Conservation (phyloP, 495 filamentous ascomycete species). For the Aspergillus ellipticus region DNA sequence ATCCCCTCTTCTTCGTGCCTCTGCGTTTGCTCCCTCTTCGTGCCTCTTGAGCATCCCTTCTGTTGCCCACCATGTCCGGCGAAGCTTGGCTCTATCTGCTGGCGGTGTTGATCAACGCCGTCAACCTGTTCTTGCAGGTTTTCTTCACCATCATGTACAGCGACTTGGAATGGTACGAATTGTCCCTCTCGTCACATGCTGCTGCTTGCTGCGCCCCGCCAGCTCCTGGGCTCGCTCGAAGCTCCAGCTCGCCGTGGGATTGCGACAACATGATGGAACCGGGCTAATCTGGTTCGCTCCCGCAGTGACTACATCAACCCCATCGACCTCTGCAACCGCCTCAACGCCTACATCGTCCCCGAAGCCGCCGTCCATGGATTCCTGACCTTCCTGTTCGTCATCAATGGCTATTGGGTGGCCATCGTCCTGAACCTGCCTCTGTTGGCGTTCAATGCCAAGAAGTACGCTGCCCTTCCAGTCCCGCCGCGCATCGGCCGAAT, state of each 20-base stretch:
- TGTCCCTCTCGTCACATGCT: background rate
- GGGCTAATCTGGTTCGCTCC: slow-evolving; percentile 18
- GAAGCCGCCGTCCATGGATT: slow-evolving; percentile 97
- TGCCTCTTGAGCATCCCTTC: slow-evolving; percentile 6
- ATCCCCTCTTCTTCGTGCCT: slow-evolving; percentile 5
- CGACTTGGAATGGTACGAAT: slow-evolving; percentile 88
- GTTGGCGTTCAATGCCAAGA: slow-evolving; percentile 92
- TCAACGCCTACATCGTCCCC: slow-evolving; percentile 99
- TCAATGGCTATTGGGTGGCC: slow-evolving; percentile 98
- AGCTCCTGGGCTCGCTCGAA: background rate
- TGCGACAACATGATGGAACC: slow-evolving; percentile 12
- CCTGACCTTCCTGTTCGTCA: slow-evolving; percentile 88
- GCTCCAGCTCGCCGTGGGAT: background rate
- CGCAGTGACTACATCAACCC: slow-evolving; percentile 98
- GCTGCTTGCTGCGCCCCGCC: background rate
- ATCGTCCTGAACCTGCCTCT: slow-evolving; percentile 89
- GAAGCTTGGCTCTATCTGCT: slow-evolving; percentile 99
- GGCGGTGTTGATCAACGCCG: slow-evolving; percentile 98
- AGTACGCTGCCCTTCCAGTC: slow-evolving; percentile 54
- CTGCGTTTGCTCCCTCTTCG: slow-evolving; percentile 3
- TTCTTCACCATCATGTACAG: slow-evolving; percentile 99
- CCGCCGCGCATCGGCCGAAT: slow-evolving; percentile 18
- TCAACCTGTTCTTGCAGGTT: slow-evolving; percentile 99
- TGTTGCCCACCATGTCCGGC: slow-evolving; percentile 77
- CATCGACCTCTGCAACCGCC: slow-evolving; percentile 99